Evolutionary conservation across 176 grass and related monocot species (phyloP), one percentile per base, ranked within the genome.

Genomic region (Cocos nucifera): DNA sequence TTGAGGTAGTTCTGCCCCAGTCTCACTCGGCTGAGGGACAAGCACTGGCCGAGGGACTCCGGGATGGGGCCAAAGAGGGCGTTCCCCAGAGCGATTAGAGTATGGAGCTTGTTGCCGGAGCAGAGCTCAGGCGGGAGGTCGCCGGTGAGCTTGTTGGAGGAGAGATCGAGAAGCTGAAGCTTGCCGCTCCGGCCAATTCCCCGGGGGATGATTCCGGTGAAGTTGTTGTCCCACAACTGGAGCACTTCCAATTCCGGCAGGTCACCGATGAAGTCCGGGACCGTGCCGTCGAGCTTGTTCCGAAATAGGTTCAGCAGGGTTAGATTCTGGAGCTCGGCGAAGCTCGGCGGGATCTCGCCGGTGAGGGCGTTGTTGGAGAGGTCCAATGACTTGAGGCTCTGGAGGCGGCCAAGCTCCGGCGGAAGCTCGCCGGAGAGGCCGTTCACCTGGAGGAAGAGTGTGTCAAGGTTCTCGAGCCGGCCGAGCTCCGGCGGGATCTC

Each of bases 151-250:
- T 49, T 77, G 28, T 95, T 95, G 0, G 90, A 89, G 28, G 86
- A 89, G 16, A 95, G 61, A 72, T 95, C 90, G 19, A 95, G 79
- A 15, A 95, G 75, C 56, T 55, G 81, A 18, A 95, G 66, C 5
- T 22, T 52, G 15, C 77, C 86, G 35, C 57, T 84, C 16, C 79
- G 67, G 50, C 90, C 90, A 49, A 95, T 83, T 17, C 61, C 59
- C 15, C 59, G 10, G 10, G 90, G 90, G 15, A 95, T 77, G 12
- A 69, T 67, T 25, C 90, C 90, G 0, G 90, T 95, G 61, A 95
- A 87, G 69, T 95, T 95, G 73, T 95, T 95, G 65, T 95, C 90
- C 90, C 90, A 95, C 48, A 95, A 21, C 78, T 95, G 90, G 18
- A 95, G 86, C 32, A 95, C 90, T 67, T 95, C 90, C 57, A 95